Evolutionary conservation across 1,284 basidiomycete genomes (phyloP).

Genomic region (Singerocomus inundabilis): DNA sequence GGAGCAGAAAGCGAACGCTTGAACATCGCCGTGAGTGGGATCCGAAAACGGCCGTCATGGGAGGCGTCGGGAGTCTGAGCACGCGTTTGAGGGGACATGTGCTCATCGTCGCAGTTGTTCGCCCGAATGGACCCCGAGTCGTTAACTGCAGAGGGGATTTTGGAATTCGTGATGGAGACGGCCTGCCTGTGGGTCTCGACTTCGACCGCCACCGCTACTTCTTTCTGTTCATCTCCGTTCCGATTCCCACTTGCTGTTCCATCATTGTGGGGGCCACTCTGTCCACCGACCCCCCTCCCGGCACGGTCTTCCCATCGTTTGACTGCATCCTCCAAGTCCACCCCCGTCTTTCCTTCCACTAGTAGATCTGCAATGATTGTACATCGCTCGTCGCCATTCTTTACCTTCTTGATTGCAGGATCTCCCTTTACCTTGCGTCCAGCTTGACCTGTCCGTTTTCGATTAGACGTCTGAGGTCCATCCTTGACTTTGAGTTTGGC

Average conservation of each 20-base stretch:
- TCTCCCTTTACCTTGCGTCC: constrained; percentile 40
- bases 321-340: constrained; percentile 48
- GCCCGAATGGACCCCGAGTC: constrained; percentile 2
- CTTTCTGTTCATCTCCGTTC: constrained; percentile 26
- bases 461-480: constrained; percentile 23
- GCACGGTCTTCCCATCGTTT: constrained; percentile 37
- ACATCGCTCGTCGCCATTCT: constrained; percentile 36
- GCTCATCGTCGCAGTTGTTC: constrained; percentile 14
- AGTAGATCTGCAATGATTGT: constrained; percentile 51
- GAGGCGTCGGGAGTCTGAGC: constrained; percentile 33
- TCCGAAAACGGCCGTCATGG: constrained; percentile 38
- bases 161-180: constrained; percentile 1
- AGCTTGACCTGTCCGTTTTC: constrained; percentile 41
- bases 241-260: constrained; percentile 6
- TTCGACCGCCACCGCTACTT: constrained; percentile 17
- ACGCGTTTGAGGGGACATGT: constrained; percentile 22
- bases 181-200: constrained; percentile 9
- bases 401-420: constrained; percentile 24
- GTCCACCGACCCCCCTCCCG: constrained; percentile 5
- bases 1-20: constrained; percentile 58
- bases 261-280: constrained; percentile 4
- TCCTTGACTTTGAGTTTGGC: constrained; percentile 49
- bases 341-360: constrained; percentile 49
- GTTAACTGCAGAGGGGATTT: background rate
- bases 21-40: constrained; percentile 58